Evolutionary conservation across 495 filamentous ascomycete species (phyloP).

Genomic region (Pyronema omphalodes): DNA sequence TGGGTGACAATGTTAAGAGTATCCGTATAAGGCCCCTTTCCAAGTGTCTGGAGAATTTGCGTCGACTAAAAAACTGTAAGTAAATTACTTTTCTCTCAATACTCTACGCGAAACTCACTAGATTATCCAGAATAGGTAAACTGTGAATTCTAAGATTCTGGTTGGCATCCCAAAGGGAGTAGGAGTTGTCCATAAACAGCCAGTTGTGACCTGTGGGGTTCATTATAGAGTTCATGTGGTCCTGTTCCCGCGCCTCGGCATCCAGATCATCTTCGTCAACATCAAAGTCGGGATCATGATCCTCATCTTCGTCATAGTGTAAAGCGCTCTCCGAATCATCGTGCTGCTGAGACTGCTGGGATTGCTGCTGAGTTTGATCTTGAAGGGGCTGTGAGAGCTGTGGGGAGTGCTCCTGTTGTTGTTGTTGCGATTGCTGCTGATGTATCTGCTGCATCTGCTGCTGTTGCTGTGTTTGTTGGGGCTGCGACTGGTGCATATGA

Average conservation of each 20-base stretch:
- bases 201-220: slow-evolving; percentile 6
- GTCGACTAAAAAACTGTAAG: slow-evolving; percentile 33
- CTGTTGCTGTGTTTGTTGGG: not conserved
- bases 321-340: not conserved
- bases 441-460: too few relatives aligned
- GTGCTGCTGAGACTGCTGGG: not conserved
- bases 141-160: slow-evolving; percentile 45
- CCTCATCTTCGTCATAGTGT: slow-evolving; percentile 16
- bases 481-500: slow-evolving; percentile 4
- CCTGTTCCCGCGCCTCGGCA: not conserved
- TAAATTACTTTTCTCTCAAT: slow-evolving; percentile 4
- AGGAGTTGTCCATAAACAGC: slow-evolving; percentile 4
- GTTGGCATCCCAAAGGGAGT: slow-evolving; percentile 25
- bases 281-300: slow-evolving; percentile 15
- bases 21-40: slow-evolving; percentile 49
- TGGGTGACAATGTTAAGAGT: slow-evolving; percentile 57
- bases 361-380: not conserved
- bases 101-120: slow-evolving; percentile 31
- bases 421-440: not conserved
- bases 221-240: slow-evolving; percentile 6
- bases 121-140: slow-evolving; percentile 52
- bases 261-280: slow-evolving; percentile 18
- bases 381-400: not conserved
- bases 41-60: slow-evolving; percentile 51
- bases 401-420: not conserved